phyloP scores from a whole-genome alignment of 208 protist species.

The Wallacemonas collosoma region DNA sequence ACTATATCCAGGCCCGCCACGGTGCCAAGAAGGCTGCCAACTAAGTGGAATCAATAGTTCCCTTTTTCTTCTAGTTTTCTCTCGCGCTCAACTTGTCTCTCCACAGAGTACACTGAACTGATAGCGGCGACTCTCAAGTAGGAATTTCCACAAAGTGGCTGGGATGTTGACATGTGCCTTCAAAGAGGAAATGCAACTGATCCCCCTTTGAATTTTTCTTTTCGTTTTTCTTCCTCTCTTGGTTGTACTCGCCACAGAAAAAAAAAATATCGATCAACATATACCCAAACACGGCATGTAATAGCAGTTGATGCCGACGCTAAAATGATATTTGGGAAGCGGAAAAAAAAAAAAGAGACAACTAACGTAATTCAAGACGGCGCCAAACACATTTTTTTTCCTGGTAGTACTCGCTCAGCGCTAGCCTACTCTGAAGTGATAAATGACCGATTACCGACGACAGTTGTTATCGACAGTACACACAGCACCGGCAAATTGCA shows the following conservation, averaged over 20 bases:
- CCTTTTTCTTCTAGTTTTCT: conserved; percentile 13
- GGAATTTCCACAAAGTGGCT: neutral
- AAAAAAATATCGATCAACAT: neutral
- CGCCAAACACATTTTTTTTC: neutral
- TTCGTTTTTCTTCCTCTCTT: neutral
- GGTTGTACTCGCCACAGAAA: neutral
- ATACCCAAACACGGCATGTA: neutral
- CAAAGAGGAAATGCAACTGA: conserved; percentile 1
- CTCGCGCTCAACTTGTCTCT: conserved; percentile 11
- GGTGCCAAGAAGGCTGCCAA: conserved; percentile 20
- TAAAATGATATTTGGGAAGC: neutral
- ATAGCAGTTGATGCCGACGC: neutral
- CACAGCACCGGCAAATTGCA: neutral
- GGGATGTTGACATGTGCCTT: neutral
- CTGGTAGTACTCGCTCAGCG: neutral
- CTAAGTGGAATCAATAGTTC: conserved; percentile 18
- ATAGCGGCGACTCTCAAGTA: neutral
- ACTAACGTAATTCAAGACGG: neutral
- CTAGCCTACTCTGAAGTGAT: neutral
- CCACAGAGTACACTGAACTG: neutral
- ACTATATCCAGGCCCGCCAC: conserved; percentile 64
- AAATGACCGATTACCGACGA: neutral
- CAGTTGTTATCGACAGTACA: neutral
- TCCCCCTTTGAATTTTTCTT: neutral
- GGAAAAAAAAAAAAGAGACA: neutral